Conservation (phyloP, 176 grass and related monocot species). For the Bolboschoenus planiculmis region DNA sequence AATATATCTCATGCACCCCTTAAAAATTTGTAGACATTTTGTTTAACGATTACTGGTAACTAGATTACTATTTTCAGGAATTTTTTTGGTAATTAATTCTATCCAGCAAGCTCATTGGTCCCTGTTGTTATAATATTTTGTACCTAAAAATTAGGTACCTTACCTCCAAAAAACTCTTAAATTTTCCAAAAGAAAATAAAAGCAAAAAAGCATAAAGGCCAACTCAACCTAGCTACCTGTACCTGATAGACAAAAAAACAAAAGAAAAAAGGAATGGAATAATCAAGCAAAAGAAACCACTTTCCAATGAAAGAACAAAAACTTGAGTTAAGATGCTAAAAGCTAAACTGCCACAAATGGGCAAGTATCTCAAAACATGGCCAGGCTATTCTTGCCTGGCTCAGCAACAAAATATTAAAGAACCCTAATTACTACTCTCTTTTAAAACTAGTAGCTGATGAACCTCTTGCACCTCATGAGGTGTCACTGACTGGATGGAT, state of each 20-base stretch:
- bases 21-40: not conserved
- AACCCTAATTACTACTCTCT: not conserved
- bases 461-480: not conserved
- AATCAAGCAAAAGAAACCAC: not conserved
- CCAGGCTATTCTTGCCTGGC: not conserved
- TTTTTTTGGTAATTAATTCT: not conserved
- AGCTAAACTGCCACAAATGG: not conserved
- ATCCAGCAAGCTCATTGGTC: not conserved
- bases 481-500: not conserved
- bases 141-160: not conserved
- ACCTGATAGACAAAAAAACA: not conserved
- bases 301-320: slow-evolving; percentile 14
- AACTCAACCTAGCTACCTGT: not conserved
- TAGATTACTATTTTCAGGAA: not conserved
- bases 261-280: not conserved
- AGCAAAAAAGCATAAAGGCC: not conserved
- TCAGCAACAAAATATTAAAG: not conserved
- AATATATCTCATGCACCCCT: not conserved
- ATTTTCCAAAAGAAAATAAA: not conserved
- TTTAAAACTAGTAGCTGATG: not conserved
- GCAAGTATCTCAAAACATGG: slow-evolving; percentile 14
- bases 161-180: not conserved
- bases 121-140: not conserved
- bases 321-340: slow-evolving; percentile 8
- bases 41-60: not conserved